These are phyloP conservation scores for Brettanomyces bruxellensis DNA, from an alignment of 805 yeast species.

Conservation along the genomic window DNA sequence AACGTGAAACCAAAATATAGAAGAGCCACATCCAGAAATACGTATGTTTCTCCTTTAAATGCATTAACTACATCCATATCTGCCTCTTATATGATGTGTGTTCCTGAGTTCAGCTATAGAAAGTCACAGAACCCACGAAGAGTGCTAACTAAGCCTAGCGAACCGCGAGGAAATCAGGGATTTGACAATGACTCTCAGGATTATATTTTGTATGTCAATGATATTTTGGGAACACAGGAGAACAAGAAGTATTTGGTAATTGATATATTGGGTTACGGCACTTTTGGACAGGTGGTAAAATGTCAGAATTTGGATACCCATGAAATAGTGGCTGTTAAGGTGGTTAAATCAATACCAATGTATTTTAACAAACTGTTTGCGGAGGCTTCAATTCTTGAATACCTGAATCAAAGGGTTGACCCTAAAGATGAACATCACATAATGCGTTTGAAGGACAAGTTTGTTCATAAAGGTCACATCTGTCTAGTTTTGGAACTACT, in stretches of 20 bases:
- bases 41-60: constrained; percentile 66
- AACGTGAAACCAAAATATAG: constrained; percentile 63
- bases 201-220: constrained; percentile 89
- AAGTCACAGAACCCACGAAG: constrained; percentile 83
- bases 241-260: constrained; percentile 81
- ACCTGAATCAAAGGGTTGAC: constrained; percentile 62
- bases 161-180: constrained; percentile 74
- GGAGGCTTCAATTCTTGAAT: constrained; percentile 81
- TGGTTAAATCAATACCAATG: constrained; percentile 86
- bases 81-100: constrained; percentile 76
- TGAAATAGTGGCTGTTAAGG: constrained; percentile 89
- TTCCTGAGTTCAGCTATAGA: constrained; percentile 75
- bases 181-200: constrained; percentile 83
- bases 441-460: constrained; percentile 73
- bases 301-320: constrained; percentile 72
- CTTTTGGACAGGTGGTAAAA: constrained; percentile 97
- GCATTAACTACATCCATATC: constrained; percentile 74
- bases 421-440: constrained; percentile 68
- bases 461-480: constrained; percentile 85
- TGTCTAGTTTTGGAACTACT: constrained; percentile 88
- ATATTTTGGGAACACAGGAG: constrained; percentile 78
- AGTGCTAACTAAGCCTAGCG: constrained; percentile 87
- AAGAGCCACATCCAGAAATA: constrained; percentile 48
- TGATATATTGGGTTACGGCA: constrained; percentile 91
- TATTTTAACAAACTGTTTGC: constrained; percentile 85